These are phyloP conservation scores for Myriangium duriaei DNA, from an alignment of 2,329 filamentous ascomycete species.

Conservation along the genomic window DNA sequence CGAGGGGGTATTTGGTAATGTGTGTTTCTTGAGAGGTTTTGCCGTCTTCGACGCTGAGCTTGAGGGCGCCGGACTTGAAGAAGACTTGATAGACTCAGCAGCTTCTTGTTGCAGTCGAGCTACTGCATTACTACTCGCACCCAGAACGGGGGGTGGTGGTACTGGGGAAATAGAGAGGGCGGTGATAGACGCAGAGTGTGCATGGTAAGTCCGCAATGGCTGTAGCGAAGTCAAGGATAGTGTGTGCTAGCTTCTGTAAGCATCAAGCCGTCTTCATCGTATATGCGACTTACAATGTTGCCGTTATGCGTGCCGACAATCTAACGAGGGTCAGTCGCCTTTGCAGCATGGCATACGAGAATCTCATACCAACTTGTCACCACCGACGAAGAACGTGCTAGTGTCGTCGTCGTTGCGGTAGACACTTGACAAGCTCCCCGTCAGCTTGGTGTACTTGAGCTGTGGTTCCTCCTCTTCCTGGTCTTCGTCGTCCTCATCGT, in stretches of 20 bases:
- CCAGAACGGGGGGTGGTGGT: slow-evolving; percentile 42
- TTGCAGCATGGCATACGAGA: slow-evolving; percentile 7
- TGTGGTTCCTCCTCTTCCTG: slow-evolving; percentile 89
- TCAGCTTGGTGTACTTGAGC: slow-evolving; percentile 84
- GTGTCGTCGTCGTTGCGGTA: slow-evolving; percentile 95
- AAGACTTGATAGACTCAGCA: slow-evolving; percentile 6
- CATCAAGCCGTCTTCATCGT: neutral
- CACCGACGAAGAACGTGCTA: slow-evolving; percentile 76
- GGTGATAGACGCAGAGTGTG: slow-evolving; percentile 84
- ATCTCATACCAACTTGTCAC: slow-evolving; percentile 78
- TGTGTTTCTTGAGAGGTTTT: slow-evolving; percentile 30
- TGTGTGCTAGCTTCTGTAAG: slow-evolving; percentile 52
- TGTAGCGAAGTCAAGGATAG: slow-evolving; percentile 73
- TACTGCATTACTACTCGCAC: neutral
- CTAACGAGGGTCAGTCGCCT: slow-evolving; percentile 31
- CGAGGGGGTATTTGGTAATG: slow-evolving; percentile 61
- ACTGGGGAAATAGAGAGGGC: slow-evolving; percentile 82
- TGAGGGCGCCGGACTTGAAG: slow-evolving; percentile 5
- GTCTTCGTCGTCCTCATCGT: slow-evolving; percentile 32
- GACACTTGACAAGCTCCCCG: slow-evolving; percentile 62
- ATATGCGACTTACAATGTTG: slow-evolving; percentile 61
- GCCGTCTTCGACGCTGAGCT: slow-evolving; percentile 4
- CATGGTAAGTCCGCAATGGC: slow-evolving; percentile 73
- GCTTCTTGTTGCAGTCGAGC: slow-evolving; percentile 1
- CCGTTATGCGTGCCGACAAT: slow-evolving; percentile 92